A percentile compares a stretch with the other conserved stretches of the same genome.
Conservation (phyloP, 345 rosid species). For the Clarkia xantiana region DNA sequence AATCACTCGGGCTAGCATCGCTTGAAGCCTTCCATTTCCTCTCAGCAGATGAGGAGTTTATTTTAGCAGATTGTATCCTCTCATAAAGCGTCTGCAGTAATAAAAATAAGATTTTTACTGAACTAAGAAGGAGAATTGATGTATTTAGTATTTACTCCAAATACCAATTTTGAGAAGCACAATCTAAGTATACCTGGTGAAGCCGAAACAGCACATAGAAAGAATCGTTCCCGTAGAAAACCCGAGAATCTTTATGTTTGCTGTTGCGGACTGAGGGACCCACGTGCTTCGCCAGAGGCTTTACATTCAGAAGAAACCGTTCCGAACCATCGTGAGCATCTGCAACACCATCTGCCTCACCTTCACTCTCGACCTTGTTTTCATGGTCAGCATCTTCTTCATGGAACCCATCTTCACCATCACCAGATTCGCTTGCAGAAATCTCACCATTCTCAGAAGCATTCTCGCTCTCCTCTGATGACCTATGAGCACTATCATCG, state of each 20-base stretch:
- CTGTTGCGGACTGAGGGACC: constrained; percentile 24
- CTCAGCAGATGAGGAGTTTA: constrained; percentile 77
- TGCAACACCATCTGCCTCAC: constrained; percentile 80
- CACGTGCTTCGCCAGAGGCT: constrained; percentile 80
- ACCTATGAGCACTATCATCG: constrained; percentile 74
- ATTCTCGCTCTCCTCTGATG: constrained; percentile 51
- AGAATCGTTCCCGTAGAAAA: constrained; percentile 94
- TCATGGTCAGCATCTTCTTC: constrained; percentile 63
- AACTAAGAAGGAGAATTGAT: too few species aligned
- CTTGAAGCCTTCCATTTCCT: constrained; percentile 80
- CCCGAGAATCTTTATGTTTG: constrained; percentile 34
- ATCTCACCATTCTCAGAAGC: constrained; percentile 74
- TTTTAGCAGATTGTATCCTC: constrained; percentile 79
- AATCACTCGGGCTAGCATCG: constrained; percentile 51
- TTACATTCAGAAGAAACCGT: constrained; percentile 46
- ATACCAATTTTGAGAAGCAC: not conserved
- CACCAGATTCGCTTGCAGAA: constrained; percentile 79
- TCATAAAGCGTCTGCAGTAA: constrained; percentile 61
- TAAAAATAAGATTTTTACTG: constrained; percentile 1
- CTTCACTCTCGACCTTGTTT: constrained; percentile 83
- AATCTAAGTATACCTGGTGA: constrained; percentile 65
- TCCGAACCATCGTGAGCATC: constrained; percentile 68
- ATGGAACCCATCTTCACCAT: constrained; percentile 65
- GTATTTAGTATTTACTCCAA: too few species aligned
- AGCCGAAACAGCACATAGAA: constrained; percentile 88